Evolutionary conservation across 2,329 filamentous ascomycete genomes (phyloP).

Genomic region (Fusarium irregulare): DNA sequence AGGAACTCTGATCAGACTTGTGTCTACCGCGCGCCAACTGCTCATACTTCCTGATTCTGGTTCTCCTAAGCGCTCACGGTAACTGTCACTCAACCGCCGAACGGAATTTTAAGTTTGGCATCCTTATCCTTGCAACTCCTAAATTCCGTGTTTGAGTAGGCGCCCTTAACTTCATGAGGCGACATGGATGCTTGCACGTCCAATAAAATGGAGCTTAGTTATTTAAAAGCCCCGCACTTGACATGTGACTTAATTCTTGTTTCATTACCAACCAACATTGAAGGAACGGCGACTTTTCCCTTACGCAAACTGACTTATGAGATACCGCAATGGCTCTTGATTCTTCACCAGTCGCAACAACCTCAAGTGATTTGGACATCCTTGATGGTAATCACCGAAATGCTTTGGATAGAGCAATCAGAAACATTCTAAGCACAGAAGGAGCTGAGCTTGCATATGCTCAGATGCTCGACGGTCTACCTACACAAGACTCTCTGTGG

Average conservation of each 20-base stretch:
- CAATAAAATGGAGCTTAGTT: not conserved
- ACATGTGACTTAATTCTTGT: not conserved
- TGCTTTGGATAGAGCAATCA: not conserved
- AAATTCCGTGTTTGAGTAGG: not conserved
- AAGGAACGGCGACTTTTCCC: not conserved
- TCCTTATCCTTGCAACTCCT: not conserved
- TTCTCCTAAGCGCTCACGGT: not conserved
- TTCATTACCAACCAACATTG: not conserved
- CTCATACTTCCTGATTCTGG: not conserved
- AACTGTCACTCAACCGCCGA: too few species aligned
- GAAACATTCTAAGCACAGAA: not conserved
- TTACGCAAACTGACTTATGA: too few species aligned
- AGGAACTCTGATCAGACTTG: not conserved
- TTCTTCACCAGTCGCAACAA: too few species aligned
- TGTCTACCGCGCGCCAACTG: not conserved
- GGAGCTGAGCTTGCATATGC: slow-evolving; percentile 6
- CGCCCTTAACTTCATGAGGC: not conserved
- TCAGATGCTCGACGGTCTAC: slow-evolving; percentile 28
- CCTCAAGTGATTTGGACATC: not conserved
- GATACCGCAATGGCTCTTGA: not conserved
- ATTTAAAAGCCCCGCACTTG: not conserved
- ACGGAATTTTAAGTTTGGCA: not conserved
- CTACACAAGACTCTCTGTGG: not conserved
- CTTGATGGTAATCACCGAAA: not conserved
- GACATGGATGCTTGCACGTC: not conserved